Evolutionary conservation across 1,284 basidiomycete genomes (phyloP).

Genomic region (Dichomitus squalens): DNA sequence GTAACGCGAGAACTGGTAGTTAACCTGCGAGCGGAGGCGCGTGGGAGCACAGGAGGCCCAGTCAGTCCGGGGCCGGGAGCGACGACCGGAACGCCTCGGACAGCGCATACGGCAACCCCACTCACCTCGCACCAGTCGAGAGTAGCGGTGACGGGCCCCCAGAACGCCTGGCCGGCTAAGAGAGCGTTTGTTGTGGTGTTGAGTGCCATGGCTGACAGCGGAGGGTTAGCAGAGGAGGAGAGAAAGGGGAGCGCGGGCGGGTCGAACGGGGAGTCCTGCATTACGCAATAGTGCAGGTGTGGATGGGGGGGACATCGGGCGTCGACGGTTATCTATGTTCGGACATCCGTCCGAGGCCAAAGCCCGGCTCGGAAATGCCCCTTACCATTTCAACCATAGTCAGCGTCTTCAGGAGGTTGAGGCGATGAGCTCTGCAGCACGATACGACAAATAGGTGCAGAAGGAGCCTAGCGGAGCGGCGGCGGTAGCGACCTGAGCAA

Average conservation of each 20-base stretch:
- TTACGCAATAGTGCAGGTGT: slow-evolving; percentile 18
- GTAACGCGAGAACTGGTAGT: slow-evolving; percentile 72
- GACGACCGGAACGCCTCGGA: neutral
- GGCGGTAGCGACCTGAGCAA: neutral
- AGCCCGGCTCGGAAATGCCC: neutral
- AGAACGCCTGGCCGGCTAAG: slow-evolving; percentile 33
- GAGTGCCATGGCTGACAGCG: slow-evolving; percentile 14
- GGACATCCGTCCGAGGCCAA: neutral
- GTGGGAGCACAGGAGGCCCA: neutral
- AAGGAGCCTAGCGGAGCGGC: neutral
- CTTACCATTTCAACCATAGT: neutral
- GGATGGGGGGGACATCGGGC: neutral
- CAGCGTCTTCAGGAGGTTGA: neutral
- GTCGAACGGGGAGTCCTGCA: slow-evolving; percentile 10
- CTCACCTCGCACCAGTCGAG: slow-evolving; percentile 73
- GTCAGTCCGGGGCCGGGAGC: neutral
- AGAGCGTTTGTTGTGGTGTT: slow-evolving; percentile 20
- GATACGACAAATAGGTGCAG: neutral
- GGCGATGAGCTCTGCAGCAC: neutral
- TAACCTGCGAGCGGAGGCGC: slow-evolving; percentile 43
- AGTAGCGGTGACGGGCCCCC: slow-evolving; percentile 68
- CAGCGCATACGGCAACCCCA: slow-evolving; percentile 2
- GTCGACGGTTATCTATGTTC: neutral
- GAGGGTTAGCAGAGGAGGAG: slow-evolving; percentile 9
- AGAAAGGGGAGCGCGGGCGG: slow-evolving; percentile 16